Conservation (phyloP, 495 filamentous ascomycete genomes). For the Chaetomium tenue region DNA sequence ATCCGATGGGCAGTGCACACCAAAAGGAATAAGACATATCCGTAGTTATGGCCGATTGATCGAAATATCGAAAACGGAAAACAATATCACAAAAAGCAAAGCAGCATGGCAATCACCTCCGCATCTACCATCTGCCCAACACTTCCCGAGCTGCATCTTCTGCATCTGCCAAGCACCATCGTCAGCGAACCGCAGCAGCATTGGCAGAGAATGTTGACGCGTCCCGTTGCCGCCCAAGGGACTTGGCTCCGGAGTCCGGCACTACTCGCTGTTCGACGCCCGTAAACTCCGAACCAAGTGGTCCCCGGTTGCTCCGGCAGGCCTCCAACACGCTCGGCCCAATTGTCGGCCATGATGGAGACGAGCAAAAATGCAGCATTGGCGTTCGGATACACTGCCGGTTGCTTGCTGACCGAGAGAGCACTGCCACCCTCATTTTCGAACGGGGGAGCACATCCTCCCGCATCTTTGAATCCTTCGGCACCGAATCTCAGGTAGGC, state of each 20-base stretch:
- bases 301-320: background rate
- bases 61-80: too few species aligned
- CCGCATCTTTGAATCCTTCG: background rate
- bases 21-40: too few species aligned
- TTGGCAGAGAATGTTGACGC: background rate
- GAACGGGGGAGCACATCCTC: background rate
- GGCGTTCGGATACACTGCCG: background rate
- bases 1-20: too few species aligned
- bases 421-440: background rate
- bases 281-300: background rate
- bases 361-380: background rate
- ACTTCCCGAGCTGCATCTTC: background rate
- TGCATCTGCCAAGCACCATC: constrained; percentile 5
- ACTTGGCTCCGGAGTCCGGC: background rate
- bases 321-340: background rate
- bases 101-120: background rate
- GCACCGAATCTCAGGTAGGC: background rate
- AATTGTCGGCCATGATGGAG: background rate
- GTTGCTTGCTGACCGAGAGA: background rate
- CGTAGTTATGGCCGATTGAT: too few species aligned
- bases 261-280: background rate
- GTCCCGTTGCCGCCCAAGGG: constrained; percentile 5
- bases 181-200: constrained; percentile 4
- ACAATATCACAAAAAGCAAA: too few species aligned
- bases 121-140: too few species aligned